These are phyloP conservation scores for Thuidium tamariscinum DNA, from an alignment of 225 moss, liverwort and hornwort species.

Conservation along the genomic window DNA sequence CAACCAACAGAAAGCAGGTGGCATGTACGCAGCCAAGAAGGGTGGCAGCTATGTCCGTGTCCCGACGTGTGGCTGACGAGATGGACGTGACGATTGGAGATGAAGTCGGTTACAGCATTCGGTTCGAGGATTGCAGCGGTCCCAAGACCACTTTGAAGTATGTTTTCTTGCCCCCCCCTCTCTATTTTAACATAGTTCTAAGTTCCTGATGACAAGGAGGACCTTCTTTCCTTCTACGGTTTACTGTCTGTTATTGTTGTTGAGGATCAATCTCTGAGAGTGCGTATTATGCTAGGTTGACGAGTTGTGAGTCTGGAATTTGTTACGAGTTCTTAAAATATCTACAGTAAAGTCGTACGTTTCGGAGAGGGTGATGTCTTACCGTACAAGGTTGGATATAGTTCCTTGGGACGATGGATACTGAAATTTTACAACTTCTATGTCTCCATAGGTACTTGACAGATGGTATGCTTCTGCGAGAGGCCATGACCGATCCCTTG, in stretches of 20 bases:
- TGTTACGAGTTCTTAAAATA: neutral
- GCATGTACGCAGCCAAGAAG: slow-evolving; percentile 97
- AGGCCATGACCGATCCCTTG: slow-evolving; percentile 97
- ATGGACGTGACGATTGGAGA: slow-evolving; percentile 98
- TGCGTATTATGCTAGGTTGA: neutral
- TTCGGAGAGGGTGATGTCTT: neutral
- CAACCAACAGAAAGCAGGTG: slow-evolving; percentile 92
- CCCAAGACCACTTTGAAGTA: slow-evolving; percentile 88
- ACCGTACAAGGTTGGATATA: neutral
- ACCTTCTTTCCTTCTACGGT: neutral
- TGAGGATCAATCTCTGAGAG: neutral
- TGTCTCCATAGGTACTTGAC: slow-evolving; percentile 60
- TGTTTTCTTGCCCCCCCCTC: neutral
- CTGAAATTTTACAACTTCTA: neutral
- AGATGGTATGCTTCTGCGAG: slow-evolving; percentile 94
- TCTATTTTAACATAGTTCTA: neutral
- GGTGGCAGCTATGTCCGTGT: slow-evolving; percentile 98
- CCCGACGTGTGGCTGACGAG: slow-evolving; percentile 96
- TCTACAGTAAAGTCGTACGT: neutral
- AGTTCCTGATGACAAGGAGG: neutral
- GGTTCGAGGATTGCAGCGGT: slow-evolving; percentile 98
- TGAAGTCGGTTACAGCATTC: slow-evolving; percentile 98
- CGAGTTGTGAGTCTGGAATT: neutral
- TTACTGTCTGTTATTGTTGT: neutral
- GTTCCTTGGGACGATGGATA: neutral